These are phyloP conservation scores for Cladorrhinum sp. DNA, from an alignment of 2,329 filamentous ascomycete genomes.

Conservation along the genomic window DNA sequence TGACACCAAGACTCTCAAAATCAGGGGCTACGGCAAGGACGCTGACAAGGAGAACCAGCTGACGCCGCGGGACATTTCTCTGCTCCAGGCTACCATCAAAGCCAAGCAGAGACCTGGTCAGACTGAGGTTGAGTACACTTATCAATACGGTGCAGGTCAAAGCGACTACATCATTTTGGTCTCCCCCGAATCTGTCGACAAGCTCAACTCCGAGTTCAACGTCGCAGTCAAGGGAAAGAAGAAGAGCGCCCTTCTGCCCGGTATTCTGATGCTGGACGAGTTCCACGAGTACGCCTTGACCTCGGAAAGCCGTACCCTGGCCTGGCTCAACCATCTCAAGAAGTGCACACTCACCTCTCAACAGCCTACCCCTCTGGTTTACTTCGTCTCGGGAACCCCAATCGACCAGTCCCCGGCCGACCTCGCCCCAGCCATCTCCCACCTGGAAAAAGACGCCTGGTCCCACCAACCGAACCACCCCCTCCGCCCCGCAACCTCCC, in stretches of 20 bases:
- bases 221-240: conserved; percentile 12
- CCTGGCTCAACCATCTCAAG: conserved; percentile 24
- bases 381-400: conserved; percentile 27
- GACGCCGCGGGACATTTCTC: background rate
- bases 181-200: conserved; percentile 12
- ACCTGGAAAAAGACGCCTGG: conserved; percentile 19
- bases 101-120: background rate
- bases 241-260: conserved; percentile 17
- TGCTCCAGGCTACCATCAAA: conserved; percentile 6
- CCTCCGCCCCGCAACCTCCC: conserved; percentile 9
- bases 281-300: conserved; percentile 24
- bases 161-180: conserved; percentile 22
- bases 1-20: conserved; percentile 21
- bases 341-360: conserved; percentile 7
- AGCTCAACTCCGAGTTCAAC: conserved; percentile 8
- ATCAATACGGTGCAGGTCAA: conserved; percentile 6
- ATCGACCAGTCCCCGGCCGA: conserved; percentile 19
- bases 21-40: conserved; percentile 11
- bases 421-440: conserved; percentile 12
- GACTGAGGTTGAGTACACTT: conserved; percentile 6
- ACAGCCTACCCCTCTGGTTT: conserved; percentile 13
- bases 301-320: background rate
- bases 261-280: conserved; percentile 25
- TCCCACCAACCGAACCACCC: background rate
- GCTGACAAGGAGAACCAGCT: conserved; percentile 18